phyloP scores from a whole-genome alignment of 306 rosid genomes.

The Pterocarpus santalinus region DNA sequence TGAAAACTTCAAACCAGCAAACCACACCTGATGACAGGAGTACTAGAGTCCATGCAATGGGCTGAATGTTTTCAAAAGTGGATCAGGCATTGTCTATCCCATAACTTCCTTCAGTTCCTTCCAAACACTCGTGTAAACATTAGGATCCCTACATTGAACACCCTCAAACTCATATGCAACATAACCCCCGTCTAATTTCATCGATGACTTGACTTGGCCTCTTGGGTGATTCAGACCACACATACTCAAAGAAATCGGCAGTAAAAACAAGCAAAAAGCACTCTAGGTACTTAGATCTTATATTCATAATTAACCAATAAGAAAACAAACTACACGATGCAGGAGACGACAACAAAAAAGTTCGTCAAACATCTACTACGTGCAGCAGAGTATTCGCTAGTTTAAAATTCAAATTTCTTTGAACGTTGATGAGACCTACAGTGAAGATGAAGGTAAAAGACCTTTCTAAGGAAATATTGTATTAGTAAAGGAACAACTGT shows the following conservation, averaged over 20 bases:
- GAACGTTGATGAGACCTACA: not conserved
- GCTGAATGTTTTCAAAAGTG: conserved; percentile 95
- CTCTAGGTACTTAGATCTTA: not conserved
- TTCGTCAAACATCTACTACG: not conserved
- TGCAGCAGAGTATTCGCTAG: not conserved
- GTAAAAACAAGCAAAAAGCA: not conserved
- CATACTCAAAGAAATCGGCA: conserved; percentile 40
- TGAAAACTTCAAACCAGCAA: conserved; percentile 7
- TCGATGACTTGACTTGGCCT: conserved; percentile 77
- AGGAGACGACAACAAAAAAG: not conserved
- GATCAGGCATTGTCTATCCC: conserved; percentile 70
- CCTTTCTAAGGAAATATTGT: too few relatives aligned
- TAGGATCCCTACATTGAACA: conserved; percentile 75
- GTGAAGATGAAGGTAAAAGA: not conserved
- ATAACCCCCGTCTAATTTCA: conserved; percentile 87
- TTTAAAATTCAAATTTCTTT: conserved; percentile 4
- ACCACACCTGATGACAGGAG: conserved; percentile 96
- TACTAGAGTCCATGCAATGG: conserved; percentile 99
- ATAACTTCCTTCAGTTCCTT: too few relatives aligned
- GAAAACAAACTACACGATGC: not conserved
- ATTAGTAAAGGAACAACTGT: not conserved
- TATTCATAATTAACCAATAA: not conserved
- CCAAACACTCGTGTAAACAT: too few relatives aligned
- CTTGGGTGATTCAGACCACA: conserved; percentile 56
- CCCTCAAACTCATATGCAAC: conserved; percentile 94